Evolutionary conservation across 1,139 yeast species (phyloP).

Genomic region (Starmera stellimalicola): DNA sequence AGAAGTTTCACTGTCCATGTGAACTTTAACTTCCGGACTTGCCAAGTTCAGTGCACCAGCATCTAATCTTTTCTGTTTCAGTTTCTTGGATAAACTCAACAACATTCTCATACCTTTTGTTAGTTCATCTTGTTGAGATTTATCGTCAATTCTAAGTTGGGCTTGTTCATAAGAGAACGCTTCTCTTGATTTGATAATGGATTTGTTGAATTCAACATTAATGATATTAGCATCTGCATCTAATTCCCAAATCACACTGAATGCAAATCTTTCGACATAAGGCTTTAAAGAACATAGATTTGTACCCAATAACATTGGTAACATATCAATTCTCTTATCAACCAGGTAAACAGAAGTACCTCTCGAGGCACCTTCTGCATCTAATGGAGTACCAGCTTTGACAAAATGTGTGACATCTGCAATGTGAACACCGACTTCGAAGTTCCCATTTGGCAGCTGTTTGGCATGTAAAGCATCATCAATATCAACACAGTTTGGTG

Average conservation of each 20-base stretch:
- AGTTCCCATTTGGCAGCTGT: slow-evolving; percentile 80
- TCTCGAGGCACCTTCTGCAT: slow-evolving; percentile 92
- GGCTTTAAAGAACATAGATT: slow-evolving; percentile 94
- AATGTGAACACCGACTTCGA: slow-evolving; percentile 96
- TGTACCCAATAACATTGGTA: slow-evolving; percentile 92
- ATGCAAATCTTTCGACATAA: slow-evolving; percentile 91
- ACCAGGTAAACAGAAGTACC: slow-evolving; percentile 97
- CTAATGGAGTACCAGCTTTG: slow-evolving; percentile 84
- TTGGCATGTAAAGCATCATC: slow-evolving; percentile 96
- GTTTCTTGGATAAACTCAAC: slow-evolving; percentile 64
- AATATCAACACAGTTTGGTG: slow-evolving; percentile 97
- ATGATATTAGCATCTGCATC: slow-evolving; percentile 81
- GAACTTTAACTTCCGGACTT: slow-evolving; percentile 96
- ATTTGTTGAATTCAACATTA: slow-evolving; percentile 73
- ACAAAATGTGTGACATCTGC: slow-evolving; percentile 99
- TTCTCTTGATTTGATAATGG: slow-evolving; percentile 83
- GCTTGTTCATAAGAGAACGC: slow-evolving; percentile 96
- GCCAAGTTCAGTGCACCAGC: slow-evolving; percentile 97
- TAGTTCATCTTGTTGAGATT: slow-evolving; percentile 66
- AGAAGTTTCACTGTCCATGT: slow-evolving; percentile 93
- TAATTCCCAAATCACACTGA: slow-evolving; percentile 92
- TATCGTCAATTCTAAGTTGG: slow-evolving; percentile 82
- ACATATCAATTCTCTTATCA: slow-evolving; percentile 98
- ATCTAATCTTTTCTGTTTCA: slow-evolving; percentile 78
- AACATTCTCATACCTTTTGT: slow-evolving; percentile 86